phyloP scores from a whole-genome alignment of 768 basidiomycete genomes.

The Boletus barrowsii region DNA sequence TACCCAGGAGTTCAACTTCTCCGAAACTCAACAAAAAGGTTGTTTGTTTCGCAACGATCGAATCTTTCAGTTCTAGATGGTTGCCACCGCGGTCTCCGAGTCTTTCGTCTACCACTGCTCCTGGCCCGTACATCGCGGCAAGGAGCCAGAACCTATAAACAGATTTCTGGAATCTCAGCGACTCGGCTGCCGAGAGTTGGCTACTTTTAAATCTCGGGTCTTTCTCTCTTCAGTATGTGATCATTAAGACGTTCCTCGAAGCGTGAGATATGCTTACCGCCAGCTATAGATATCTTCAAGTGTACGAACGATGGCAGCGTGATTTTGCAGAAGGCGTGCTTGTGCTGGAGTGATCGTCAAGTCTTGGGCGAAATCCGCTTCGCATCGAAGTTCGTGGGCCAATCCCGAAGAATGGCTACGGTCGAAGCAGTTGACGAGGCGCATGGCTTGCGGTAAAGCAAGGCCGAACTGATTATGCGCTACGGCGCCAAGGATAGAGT shows the following conservation, averaged over 20 bases:
- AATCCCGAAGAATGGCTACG: background rate
- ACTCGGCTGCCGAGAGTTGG: constrained; percentile 31
- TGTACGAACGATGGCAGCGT: constrained; percentile 22
- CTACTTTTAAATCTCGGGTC: constrained; percentile 33
- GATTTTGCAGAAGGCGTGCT: constrained; percentile 23
- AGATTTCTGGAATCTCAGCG: constrained; percentile 28
- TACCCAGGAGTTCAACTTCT: constrained; percentile 18
- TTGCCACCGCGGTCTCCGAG: background rate
- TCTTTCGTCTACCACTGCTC: background rate
- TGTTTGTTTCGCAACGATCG: constrained; percentile 3
- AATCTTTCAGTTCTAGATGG: constrained; percentile 1
- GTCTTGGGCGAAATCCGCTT: constrained; percentile 1
- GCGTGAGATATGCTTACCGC: constrained; percentile 25
- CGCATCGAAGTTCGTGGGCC: constrained; percentile 9
- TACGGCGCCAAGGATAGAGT: constrained; percentile 30
- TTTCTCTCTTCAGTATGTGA: constrained; percentile 30
- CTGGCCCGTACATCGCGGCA: constrained; percentile 6
- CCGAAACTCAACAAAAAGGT: constrained; percentile 8
- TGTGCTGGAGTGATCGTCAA: constrained; percentile 14
- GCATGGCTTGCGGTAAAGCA: constrained; percentile 32
- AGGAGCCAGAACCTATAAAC: constrained; percentile 31
- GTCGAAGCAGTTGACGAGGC: constrained; percentile 18
- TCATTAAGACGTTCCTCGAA: background rate
- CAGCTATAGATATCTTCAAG: constrained; percentile 41
- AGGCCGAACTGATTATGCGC: constrained; percentile 30